Conservation (phyloP, 1,139 yeast genomes). For the Scheffersomyces segobiensis region DNA sequence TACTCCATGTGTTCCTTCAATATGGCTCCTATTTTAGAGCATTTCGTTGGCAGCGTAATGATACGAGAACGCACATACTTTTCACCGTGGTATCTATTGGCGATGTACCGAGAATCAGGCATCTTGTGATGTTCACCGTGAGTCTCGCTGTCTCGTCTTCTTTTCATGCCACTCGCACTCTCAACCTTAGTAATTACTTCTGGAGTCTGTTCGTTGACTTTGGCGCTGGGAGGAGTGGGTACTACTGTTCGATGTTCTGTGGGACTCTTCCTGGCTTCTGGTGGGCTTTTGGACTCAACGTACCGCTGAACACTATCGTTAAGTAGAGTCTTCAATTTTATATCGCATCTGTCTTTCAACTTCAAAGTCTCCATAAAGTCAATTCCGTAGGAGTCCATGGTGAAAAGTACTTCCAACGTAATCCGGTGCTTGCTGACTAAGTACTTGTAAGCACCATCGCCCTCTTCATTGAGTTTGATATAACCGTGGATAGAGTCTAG, state of each 20-base stretch:
- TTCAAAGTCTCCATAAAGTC: background rate
- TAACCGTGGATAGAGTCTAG: background rate
- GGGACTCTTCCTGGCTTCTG: background rate
- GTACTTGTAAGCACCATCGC: background rate
- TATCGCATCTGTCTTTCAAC: background rate
- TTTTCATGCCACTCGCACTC: background rate
- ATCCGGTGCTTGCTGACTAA: background rate
- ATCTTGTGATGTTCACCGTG: background rate
- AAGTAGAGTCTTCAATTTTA: background rate
- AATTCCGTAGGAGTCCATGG: background rate
- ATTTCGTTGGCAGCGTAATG: slow-evolving; percentile 1
- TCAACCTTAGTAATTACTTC: background rate
- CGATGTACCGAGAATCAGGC: slow-evolving; percentile 18
- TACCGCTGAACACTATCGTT: background rate
- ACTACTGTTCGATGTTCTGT: background rate
- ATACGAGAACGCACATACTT: slow-evolving; percentile 13
- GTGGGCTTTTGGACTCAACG: background rate
- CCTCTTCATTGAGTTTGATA: background rate
- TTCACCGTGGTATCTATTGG: slow-evolving; percentile 22
- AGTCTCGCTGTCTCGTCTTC: background rate
- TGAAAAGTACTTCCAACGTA: background rate
- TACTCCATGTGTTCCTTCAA: slow-evolving; percentile 1
- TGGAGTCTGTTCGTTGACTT: background rate
- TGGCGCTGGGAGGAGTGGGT: background rate
- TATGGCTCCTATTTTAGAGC: slow-evolving; percentile 3